phyloP scores from a whole-genome alignment of 371 early-diverging fungal genomes.

The Syncephalastrum racemosum region DNA sequence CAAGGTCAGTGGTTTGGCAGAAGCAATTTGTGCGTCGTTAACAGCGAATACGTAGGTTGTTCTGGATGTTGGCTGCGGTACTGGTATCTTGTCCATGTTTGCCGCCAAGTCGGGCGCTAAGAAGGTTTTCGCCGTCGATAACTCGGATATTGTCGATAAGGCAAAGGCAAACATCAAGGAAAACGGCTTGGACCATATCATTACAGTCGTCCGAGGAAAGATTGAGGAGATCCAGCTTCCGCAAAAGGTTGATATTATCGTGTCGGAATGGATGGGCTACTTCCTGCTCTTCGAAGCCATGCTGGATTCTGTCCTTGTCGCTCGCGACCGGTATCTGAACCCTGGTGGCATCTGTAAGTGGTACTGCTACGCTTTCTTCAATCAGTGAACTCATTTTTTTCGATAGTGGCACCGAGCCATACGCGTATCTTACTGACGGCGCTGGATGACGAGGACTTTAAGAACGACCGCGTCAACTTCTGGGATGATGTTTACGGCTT shows the following conservation, averaged over 20 bases:
- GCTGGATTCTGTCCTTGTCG: slow-evolving; percentile 86
- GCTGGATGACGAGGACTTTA: slow-evolving; percentile 78
- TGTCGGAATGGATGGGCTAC: slow-evolving; percentile 95
- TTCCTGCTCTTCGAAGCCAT: slow-evolving; percentile 87
- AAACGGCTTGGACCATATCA: slow-evolving; percentile 74
- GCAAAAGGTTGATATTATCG: slow-evolving; percentile 82
- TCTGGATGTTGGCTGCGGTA: slow-evolving; percentile 91
- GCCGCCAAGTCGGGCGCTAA: slow-evolving; percentile 83
- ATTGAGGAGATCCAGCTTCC: slow-evolving; percentile 86
- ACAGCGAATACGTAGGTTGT: slow-evolving; percentile 15
- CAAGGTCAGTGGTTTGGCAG: slow-evolving; percentile 48
- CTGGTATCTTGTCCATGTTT: slow-evolving; percentile 97
- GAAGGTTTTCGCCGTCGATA: slow-evolving; percentile 82
- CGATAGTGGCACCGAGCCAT: slow-evolving; percentile 72
- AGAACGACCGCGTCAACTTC: slow-evolving; percentile 74
- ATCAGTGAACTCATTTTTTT: slow-evolving; percentile 6
- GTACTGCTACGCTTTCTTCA: neutral
- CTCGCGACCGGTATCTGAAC: slow-evolving; percentile 77
- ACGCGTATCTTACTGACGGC: slow-evolving; percentile 76
- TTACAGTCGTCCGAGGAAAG: slow-evolving; percentile 74
- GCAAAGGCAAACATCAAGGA: slow-evolving; percentile 77
- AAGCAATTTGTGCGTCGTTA: neutral
- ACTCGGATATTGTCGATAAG: slow-evolving; percentile 82
- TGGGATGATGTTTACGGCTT: slow-evolving; percentile 92
- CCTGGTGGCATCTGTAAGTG: slow-evolving; percentile 63